Evolutionary conservation across 352 stramenopile species (phyloP).

Genomic region (Globisporangium canariense): DNA sequence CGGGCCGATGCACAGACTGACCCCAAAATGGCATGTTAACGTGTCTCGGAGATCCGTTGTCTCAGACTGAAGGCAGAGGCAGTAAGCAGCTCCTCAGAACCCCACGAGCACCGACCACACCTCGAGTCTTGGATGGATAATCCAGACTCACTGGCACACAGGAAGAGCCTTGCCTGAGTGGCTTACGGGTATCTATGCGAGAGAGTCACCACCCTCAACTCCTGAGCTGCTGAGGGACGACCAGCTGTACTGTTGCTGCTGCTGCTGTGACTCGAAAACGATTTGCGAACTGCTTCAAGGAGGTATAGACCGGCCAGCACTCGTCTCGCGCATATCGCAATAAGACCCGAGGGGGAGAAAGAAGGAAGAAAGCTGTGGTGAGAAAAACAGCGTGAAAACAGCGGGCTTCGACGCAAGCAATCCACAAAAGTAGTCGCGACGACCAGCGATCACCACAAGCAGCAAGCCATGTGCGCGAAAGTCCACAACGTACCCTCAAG

Average conservation of each 20-base stretch:
- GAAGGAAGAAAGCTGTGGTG: neutral
- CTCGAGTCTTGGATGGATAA: slow-evolving; percentile 8
- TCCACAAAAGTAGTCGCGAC: neutral
- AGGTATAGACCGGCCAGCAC: slow-evolving; percentile 5
- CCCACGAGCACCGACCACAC: neutral
- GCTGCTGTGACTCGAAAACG: slow-evolving; percentile 7
- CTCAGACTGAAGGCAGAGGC: neutral
- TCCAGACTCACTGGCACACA: neutral
- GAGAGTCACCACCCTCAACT: neutral
- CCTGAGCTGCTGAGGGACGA: neutral
- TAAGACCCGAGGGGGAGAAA: neutral
- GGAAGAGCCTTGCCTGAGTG: neutral
- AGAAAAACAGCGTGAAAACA: slow-evolving; percentile 14
- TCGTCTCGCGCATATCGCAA: slow-evolving; percentile 9
- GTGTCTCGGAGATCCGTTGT: slow-evolving; percentile 9
- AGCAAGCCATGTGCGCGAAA: slow-evolving; percentile 12
- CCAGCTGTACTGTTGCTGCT: neutral
- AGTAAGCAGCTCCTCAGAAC: slow-evolving; percentile 4
- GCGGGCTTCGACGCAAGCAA: slow-evolving; percentile 1
- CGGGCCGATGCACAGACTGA: neutral
- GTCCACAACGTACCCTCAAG: slow-evolving; percentile 14
- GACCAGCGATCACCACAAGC: slow-evolving; percentile 1
- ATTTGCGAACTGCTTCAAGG: neutral
- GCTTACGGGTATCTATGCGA: neutral
- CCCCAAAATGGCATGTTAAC: neutral